Base-by-base conservation (phyloP, 257 asterid species). In the Solanum stenotomum region DNA sequence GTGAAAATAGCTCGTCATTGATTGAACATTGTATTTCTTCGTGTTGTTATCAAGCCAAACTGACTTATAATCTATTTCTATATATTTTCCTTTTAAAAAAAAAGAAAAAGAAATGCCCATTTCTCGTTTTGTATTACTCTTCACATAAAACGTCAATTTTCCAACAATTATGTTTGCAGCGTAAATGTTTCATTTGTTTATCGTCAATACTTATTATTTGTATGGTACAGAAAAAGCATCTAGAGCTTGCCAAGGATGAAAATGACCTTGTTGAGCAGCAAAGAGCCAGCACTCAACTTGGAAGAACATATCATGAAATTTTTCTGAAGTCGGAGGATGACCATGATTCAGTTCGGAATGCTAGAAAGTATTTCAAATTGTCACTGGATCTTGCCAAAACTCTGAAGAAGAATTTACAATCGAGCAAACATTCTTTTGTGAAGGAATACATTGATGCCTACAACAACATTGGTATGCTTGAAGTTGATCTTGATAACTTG, bases 211-310 rank as follows among this genome's bases (percentile, higher is more conserved):
- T 31, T 49, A 18, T 52, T 31, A 84, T 52, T 76, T 67, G 59
- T 63, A 65, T 88, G 25, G 78, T 90, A 85, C 94, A 97, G 99
- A 94, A 95, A 94, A 96, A 91, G 65, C 99, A 96, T 92, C 89
- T 97, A 87, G 94, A 96, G 86, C 95, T 97, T 12, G 98, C 99
- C 74, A 93, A 91, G 92, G 93, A 93, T 88, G 90, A 90, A 74
- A 91, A 93, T 77, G 95, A 97, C 89, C 90, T 97, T 23, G 49
- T 92, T 90, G 99, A 97, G 94, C 98, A 97, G 91, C 99, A 96
- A 91, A 93, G 99, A 92, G 99, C 99, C 27, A 91, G 94, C 89
- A 97, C 99, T 44, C 99, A 97, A 92, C 99, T 97, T 35, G 99
- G 99, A 78, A 94, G 99, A 88, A 94, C 98, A 68, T 97, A 96